phyloP scores from a whole-genome alignment of 495 filamentous ascomycete species.

The Sordaria brevicollis region DNA sequence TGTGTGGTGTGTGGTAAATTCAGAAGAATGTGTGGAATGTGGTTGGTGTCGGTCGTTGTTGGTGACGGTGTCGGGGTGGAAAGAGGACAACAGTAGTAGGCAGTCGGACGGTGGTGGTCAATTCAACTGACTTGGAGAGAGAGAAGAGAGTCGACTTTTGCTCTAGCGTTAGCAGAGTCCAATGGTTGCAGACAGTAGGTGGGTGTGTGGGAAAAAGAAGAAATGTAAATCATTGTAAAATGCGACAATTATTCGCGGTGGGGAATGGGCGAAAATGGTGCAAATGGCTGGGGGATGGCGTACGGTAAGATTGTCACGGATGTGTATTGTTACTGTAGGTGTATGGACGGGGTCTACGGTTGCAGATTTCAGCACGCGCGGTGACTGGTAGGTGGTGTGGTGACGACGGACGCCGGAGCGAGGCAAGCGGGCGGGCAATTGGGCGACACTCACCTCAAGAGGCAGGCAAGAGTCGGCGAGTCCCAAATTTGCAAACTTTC shows the following conservation, averaged over 20 bases:
- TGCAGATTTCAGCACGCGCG: background rate
- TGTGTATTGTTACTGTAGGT: background rate
- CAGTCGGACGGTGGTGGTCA: too few relatives aligned
- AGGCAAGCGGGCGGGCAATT: background rate
- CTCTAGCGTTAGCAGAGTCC: too few relatives aligned
- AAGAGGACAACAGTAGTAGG: too few relatives aligned
- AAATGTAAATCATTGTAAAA: too few relatives aligned
- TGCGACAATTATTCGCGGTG: background rate
- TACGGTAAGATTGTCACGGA: background rate
- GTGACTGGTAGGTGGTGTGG: too few relatives aligned
- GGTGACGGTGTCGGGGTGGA: background rate
- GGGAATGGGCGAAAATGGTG: background rate
- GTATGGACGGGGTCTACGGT: background rate
- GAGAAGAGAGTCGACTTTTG: too few relatives aligned
- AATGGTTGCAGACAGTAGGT: too few relatives aligned
- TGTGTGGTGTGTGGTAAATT: background rate
- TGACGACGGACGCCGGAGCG: background rate
- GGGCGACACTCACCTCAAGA: too few relatives aligned
- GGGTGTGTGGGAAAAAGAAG: background rate
- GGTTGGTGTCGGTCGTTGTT: too few relatives aligned
- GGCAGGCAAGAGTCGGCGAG: too few relatives aligned
- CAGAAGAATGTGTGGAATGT: background rate
- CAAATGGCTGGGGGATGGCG: background rate
- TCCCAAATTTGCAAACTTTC: background rate
- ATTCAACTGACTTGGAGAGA: background rate